Conservation (phyloP, 164 flowering plant species). For the Tinospora cordifolia region DNA sequence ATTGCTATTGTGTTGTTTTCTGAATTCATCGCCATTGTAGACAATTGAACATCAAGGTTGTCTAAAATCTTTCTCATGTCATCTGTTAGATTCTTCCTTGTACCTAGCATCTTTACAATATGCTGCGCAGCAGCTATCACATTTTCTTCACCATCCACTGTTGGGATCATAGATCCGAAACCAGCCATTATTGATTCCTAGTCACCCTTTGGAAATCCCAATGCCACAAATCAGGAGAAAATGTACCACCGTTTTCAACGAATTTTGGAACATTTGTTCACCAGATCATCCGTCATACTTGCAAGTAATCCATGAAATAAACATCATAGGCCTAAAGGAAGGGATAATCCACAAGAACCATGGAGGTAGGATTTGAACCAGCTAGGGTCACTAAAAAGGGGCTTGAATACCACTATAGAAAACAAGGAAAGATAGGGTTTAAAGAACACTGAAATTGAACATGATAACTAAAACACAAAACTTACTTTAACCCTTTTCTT, state of each 20-base stretch:
- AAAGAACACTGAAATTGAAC: neutral
- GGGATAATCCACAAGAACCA: neutral
- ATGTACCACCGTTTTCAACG: neutral
- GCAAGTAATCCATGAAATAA: neutral
- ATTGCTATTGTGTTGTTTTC: conserved; percentile 21
- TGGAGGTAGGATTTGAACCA: neutral
- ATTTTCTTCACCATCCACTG: conserved; percentile 40
- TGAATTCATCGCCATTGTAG: conserved; percentile 20
- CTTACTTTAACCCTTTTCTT: neutral
- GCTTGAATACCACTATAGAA: neutral
- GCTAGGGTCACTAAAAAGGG: too few species aligned
- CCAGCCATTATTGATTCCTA: conserved; percentile 34
- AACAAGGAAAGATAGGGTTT: neutral
- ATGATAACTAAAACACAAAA: neutral
- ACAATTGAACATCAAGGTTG: conserved; percentile 45
- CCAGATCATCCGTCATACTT: neutral
- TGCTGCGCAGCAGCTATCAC: conserved; percentile 61
- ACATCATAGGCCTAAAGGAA: neutral
- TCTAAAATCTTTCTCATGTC: conserved; percentile 42
- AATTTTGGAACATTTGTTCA: neutral
- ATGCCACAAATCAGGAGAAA: neutral
- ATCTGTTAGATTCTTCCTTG: conserved; percentile 43
- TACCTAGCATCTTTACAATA: conserved; percentile 45
- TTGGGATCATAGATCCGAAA: conserved; percentile 15
- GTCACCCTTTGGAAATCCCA: neutral